Conservation (phyloP, 345 rosid genomes). For the Firmiana major region DNA sequence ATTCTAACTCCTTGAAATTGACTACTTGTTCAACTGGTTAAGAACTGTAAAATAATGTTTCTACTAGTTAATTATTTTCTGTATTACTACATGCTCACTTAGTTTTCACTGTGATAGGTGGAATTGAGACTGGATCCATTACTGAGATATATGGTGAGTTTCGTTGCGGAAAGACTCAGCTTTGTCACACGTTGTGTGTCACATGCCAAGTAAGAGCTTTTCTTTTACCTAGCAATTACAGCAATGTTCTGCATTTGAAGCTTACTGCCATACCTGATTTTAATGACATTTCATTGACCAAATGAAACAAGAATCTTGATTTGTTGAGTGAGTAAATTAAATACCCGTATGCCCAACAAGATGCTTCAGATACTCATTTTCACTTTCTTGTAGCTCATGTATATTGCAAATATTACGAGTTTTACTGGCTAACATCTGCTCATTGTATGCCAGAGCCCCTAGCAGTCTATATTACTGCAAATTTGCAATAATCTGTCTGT, state of each 20-base stretch:
- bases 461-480: background rate
- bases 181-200: constrained; percentile 95
- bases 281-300: background rate
- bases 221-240: background rate
- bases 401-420: background rate
- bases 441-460: background rate
- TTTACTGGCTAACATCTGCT: background rate
- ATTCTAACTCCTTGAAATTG: background rate
- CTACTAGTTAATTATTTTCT: background rate
- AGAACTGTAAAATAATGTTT: background rate
- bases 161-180: constrained; percentile 96
- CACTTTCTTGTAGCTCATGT: background rate
- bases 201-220: constrained; percentile 76
- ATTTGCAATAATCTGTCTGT: background rate
- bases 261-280: background rate
- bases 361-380: background rate
- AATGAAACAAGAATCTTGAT: background rate
- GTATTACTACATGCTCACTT: constrained; percentile 11
- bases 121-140: constrained; percentile 95
- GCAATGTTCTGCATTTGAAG: background rate
- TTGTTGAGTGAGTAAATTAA: background rate
- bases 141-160: constrained; percentile 97
- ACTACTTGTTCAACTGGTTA: background rate
- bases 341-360: background rate
- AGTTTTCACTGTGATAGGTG: constrained; percentile 44